These are phyloP conservation scores for Ustilaginoidea virens DNA, from an alignment of 2,329 filamentous ascomycete genomes.

Conservation along the genomic window DNA sequence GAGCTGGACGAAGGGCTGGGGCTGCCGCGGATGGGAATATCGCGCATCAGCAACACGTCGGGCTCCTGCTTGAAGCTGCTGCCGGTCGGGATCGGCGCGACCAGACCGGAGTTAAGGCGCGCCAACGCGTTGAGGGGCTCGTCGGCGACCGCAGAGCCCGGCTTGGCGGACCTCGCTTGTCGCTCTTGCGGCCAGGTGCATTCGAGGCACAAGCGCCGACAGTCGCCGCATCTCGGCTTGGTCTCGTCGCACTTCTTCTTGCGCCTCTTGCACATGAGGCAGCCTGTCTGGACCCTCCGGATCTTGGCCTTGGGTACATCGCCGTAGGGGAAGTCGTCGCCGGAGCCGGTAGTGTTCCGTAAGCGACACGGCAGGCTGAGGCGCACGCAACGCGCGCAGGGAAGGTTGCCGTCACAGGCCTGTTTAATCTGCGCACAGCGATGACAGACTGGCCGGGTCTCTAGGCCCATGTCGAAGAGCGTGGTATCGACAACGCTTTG, in stretches of 20 bases:
- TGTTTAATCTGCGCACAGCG: slow-evolving; percentile 22
- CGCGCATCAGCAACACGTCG: slow-evolving; percentile 4
- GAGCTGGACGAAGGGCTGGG: slow-evolving; percentile 10
- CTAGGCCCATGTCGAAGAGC: slow-evolving; percentile 12
- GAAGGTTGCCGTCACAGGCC: slow-evolving; percentile 17
- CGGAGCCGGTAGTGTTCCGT: slow-evolving; percentile 9
- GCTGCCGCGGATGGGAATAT: slow-evolving; percentile 9
- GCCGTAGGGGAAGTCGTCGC: slow-evolving; percentile 3
- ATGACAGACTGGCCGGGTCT: slow-evolving; percentile 15
- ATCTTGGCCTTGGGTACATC: slow-evolving; percentile 18
- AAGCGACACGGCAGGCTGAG: slow-evolving; percentile 17
- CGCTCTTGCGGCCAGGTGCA: slow-evolving; percentile 16
- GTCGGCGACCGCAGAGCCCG: slow-evolving; percentile 3
- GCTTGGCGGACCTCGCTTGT: slow-evolving; percentile 8
- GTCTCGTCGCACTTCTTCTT: slow-evolving; percentile 33
- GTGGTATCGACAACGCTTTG: too few relatives aligned
- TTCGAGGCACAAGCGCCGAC: slow-evolving; percentile 18
- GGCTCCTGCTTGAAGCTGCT: not conserved
- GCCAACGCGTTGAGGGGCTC: slow-evolving; percentile 2
- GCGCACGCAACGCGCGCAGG: slow-evolving; percentile 17
- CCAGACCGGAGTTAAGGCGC: not conserved
- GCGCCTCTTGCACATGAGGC: slow-evolving; percentile 27
- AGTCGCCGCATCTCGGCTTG: slow-evolving; percentile 25
- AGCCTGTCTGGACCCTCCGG: slow-evolving; percentile 22
- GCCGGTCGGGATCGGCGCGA: not conserved